phyloP scores from a whole-genome alignment of 1,284 basidiomycete genomes.

The Sporisorium scitamineum region DNA sequence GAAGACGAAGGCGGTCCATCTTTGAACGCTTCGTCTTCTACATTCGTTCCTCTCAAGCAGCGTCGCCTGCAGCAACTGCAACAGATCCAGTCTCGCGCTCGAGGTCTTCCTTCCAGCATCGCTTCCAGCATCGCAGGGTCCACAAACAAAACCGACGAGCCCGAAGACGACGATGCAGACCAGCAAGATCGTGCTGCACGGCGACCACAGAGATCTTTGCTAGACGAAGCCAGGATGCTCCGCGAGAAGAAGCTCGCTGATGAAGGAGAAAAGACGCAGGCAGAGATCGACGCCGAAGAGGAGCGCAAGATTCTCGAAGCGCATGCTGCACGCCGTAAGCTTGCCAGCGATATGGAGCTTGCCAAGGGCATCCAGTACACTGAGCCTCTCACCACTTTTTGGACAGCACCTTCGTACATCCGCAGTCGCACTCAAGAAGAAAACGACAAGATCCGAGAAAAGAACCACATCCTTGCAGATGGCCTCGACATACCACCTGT shows the following conservation, averaged over 20 bases:
- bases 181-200: slow-evolving; percentile 75
- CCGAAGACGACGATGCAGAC: slow-evolving; percentile 30
- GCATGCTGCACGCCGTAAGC: slow-evolving; percentile 87
- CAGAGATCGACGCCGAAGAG: slow-evolving; percentile 84
- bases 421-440: slow-evolving; percentile 78
- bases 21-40: slow-evolving; percentile 74
- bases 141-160: slow-evolving; percentile 6
- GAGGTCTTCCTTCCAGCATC: slow-evolving; percentile 1
- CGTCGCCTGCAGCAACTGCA: slow-evolving; percentile 83
- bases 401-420: slow-evolving; percentile 88
- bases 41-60: slow-evolving; percentile 89
- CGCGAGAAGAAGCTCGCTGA: slow-evolving; percentile 79
- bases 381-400: slow-evolving; percentile 87
- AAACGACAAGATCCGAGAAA: slow-evolving; percentile 82
- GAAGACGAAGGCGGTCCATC: slow-evolving; percentile 73
- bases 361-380: slow-evolving; percentile 92
- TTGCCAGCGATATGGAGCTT: slow-evolving; percentile 90
- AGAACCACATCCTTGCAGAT: slow-evolving; percentile 90
- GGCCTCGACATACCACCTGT: slow-evolving; percentile 93
- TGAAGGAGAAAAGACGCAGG: slow-evolving; percentile 76
- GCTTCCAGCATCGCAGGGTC: not conserved
- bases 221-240: slow-evolving; percentile 72
- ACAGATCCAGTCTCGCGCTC: slow-evolving; percentile 61
- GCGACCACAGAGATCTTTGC: slow-evolving; percentile 72
- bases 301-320: slow-evolving; percentile 92